Evolutionary conservation across 345 rosid species (phyloP), one percentile per base, ranked within the genome.

Genomic region (Hypericum androsaemum): DNA sequence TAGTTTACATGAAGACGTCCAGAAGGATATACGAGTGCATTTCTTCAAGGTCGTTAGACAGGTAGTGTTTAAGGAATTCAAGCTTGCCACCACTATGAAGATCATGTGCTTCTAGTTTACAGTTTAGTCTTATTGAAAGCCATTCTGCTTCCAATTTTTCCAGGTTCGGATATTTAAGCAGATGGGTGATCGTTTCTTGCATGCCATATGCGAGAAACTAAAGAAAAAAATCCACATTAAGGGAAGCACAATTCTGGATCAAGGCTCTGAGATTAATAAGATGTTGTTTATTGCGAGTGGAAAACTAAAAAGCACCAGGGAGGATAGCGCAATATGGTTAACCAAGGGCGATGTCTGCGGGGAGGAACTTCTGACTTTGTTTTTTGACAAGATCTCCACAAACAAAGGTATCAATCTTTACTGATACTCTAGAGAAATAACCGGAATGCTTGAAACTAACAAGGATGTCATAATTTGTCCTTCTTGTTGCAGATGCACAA

Each of bases 291-390:
- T 89, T 44, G 95, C 83, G 57, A 88, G 89, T 7, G 97, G 97
- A 56, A 76, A 77, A 62, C 67, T 89, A 74, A 81, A 75, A 66
- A 89, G 86, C 54, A 59, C 62, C 13, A 88, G 74, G 59, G 88
- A 77, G 39, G 85, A 80, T 38, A 78, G 83, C 5, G 71, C 13
- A 12, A 52, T 59, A 7, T 58, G 70, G 6, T 70, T 89, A 55
- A 72, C 69, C 0, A 89, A 81, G 60, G 97, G 97, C 12, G 83
- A 78, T 55, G 84, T 75, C 41, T 81, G 86, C 13, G 95, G 95
- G 7, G 97, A 89, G 68, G 97, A 89, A 65, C 97, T 89, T 10
- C 83, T 89, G 53, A 72, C 86, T 7, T 86, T 89, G 97, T 81
- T 84, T 65, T 88, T 86, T 12, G 97, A 83, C 67, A 82, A 79